Evolutionary conservation across 768 basidiomycete genomes (phyloP).

Genomic region (Crassisporium funariophilum): DNA sequence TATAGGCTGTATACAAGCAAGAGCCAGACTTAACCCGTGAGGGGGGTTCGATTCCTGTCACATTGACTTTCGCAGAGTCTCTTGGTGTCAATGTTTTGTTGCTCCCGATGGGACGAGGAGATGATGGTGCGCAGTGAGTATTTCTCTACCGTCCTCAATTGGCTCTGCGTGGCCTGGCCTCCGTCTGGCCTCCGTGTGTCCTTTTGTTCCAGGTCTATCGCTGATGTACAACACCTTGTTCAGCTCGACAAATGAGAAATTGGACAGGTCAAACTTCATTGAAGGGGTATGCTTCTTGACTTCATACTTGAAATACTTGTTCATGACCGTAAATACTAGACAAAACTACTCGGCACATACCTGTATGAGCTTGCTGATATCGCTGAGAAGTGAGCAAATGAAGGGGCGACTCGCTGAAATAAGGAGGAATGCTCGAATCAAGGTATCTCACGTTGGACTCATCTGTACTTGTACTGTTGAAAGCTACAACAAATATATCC

Average conservation of each 20-base stretch:
- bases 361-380: conserved; percentile 67
- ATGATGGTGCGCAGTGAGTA: conserved; percentile 91
- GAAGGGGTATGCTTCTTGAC: conserved; percentile 58
- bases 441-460: too few relatives aligned
- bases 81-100: conserved; percentile 85
- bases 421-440: background rate
- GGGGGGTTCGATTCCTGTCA: conserved; percentile 94
- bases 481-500: too few relatives aligned
- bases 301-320: background rate
- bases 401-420: background rate
- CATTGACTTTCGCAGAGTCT: conserved; percentile 89
- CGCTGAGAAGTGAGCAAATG: conserved; percentile 11
- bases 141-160: background rate
- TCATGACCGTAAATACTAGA: conserved; percentile 36
- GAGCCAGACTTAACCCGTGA: conserved; percentile 86
- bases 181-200: background rate
- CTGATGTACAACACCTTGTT: background rate
- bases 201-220: background rate
- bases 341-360: conserved; percentile 79
- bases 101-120: conserved; percentile 91
- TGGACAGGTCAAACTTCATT: conserved; percentile 89
- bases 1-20: conserved; percentile 62
- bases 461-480: too few relatives aligned
- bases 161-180: background rate
- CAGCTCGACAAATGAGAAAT: conserved; percentile 93